Base-by-base conservation (phyloP, 306 rosid species). In the Gillenia trifoliata region DNA sequence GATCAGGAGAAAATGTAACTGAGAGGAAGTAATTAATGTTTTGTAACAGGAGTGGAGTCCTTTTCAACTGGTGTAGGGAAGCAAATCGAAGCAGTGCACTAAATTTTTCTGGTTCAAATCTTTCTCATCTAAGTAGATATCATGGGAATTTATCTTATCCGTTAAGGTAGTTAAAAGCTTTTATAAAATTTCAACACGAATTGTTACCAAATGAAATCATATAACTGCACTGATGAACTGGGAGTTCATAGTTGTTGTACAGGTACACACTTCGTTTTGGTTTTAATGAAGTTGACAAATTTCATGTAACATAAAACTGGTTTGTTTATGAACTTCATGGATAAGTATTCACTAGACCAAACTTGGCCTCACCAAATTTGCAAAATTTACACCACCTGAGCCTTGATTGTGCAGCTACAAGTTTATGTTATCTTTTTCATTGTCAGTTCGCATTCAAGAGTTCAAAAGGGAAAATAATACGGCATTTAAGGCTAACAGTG, bases 31-130 rank as follows among this genome's bases (percentile, higher is more conserved):
- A 91, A 88, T 87, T 82, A 93, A 93, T 91, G 89, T 85, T 85
- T 86, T 93, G 91, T 68, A 88, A 93, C 98, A 93, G 98, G 91
- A 89, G 23, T 79, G 97, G 96, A 93, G 84, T 84, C 88, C 82
- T 85, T 90, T 75, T 81, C 94, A 84, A 83, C 81, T 85, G 97
- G 93, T 93, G 96, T 93, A 93, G n/a, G 98, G 98, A 88, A 91
- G 97, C 98, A 93, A 93, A 93, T 93, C 98, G 92, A 93, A 91
- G 98, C 98, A 97, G 81, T 93, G 98, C 95, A 93, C 97, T 97
- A 93, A 93, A 86, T 93, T 93, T 93, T 93, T 91, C 98, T 91
- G 98, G 98, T 93, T 88, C 88, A 84, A 89, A 89, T 93, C 97
- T 88, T 84, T 81, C 95, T 78, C 79, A 76, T 81, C 91, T 85